Evolutionary conservation across 768 basidiomycete genomes (phyloP), one percentile per base, ranked within the genome.

Genomic region (Solioccasus polychromus): DNA sequence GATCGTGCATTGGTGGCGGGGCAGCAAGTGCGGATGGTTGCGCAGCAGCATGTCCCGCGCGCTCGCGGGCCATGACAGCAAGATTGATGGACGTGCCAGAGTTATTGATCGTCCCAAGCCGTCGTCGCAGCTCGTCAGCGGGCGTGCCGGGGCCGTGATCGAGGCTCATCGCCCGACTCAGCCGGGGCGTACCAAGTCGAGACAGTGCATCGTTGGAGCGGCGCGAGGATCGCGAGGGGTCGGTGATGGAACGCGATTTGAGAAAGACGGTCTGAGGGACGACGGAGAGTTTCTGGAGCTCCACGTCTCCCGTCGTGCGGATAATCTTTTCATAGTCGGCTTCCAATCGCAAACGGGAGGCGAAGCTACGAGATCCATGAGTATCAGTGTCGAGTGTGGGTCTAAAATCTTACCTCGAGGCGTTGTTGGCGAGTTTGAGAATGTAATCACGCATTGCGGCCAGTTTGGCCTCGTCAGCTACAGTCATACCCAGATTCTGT

Each of bases 241-340:
- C 80, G 6, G 69, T 61, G 19, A 66, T 60, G 17, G 63, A 37
- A 17, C 51, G 50, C 22, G 77, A 60, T 56, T 78, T 88, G 54
- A 96, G 70, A 66, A 97, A 96, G 17, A 96, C 83, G 0, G 92
- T 96, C 48, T 90, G 91, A 11, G 92, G 92, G 0, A 93, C 88
- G 5, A 94, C 85, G 1, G 86, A 85, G 4, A 97, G 80, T 57
- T 90, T 92, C 56, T 86, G 87, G 31, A 99, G 75, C 47, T 91
- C 87, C 26, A 92, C 74, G 39, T 85, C 79, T 17, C 78, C 79
- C 8, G 74, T 77, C 5, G 79, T 72, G 60, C 80, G 85, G 19
- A 90, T 71, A 47, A 74, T 77, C 55, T 76, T 77, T 17, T 82
- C 83, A 0, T 77, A 66, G 53, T 87, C 85, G 29, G 72, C 75